These are phyloP conservation scores for Candida pseudofarinosa DNA, from an alignment of 805 yeast genomes.

Conservation along the genomic window DNA sequence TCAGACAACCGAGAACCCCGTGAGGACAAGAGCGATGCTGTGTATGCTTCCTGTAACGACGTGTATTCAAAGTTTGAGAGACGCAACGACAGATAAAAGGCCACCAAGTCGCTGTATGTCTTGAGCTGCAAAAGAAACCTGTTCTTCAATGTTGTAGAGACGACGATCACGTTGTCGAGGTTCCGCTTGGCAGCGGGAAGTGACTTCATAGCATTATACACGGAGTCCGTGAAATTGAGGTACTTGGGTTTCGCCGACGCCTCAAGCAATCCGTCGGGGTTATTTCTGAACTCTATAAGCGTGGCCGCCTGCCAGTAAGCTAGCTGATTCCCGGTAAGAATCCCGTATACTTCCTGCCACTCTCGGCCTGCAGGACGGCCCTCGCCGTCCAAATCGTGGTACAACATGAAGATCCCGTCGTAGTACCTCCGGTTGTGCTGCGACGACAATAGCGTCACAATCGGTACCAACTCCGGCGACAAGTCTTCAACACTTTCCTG, in stretches of 20 bases:
- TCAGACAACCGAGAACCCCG: conserved; percentile 86
- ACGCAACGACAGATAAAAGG: conserved; percentile 83
- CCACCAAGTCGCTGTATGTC: conserved; percentile 55
- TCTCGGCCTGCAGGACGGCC: conserved; percentile 80
- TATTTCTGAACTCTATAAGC: conserved; percentile 48
- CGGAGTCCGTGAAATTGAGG: conserved; percentile 87
- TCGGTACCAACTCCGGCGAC: conserved; percentile 58
- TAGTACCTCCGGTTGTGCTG: conserved; percentile 71
- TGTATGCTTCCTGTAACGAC: conserved; percentile 88
- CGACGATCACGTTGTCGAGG: conserved; percentile 74
- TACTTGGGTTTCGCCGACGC: conserved; percentile 78
- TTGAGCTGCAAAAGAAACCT: conserved; percentile 78
- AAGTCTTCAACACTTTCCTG: conserved; percentile 17
- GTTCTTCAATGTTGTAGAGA: conserved; percentile 89
- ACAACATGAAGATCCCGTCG: conserved; percentile 72
- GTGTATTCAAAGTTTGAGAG: conserved; percentile 77
- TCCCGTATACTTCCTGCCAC: conserved; percentile 94
- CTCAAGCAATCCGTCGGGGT: conserved; percentile 51
- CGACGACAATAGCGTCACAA: conserved; percentile 68
- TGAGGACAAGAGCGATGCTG: conserved; percentile 91
- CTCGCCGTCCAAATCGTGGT: conserved; percentile 73
- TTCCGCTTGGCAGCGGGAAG: conserved; percentile 63
- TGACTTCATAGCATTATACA: conserved; percentile 64
- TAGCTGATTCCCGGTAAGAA: conserved; percentile 82
- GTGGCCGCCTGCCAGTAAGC: conserved; percentile 87